Evolutionary conservation across 805 yeast genomes (phyloP), one percentile per base, ranked within the genome.

Genomic region (Lipomyces spencermartinsiae): DNA sequence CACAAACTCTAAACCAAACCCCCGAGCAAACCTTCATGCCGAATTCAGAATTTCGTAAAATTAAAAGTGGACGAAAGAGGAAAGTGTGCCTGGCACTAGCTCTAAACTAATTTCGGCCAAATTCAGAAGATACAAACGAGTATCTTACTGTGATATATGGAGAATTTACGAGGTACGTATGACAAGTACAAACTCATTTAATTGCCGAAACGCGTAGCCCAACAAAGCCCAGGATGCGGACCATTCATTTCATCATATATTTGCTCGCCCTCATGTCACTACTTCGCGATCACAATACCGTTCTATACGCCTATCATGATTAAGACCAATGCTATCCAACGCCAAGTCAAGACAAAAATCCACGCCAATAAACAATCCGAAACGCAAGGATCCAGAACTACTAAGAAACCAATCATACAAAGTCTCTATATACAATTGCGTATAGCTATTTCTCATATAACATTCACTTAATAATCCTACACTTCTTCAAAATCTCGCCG

Each of bases 401-500:
- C 10, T 35, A 37, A 37, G 43, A 37, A 37, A 2, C 43, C 16
- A 37, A 37, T 9, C 43, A 37, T 37, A 37, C 43, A 12, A 37
- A 12, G 6, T 10, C 43, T 37, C 12, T 37, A 37, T 37, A 37
- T 29, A 19, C 37, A 39, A 22, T 22, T 10, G n/a, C 19, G 1
- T 43, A 7, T 12, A 43, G 29, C 35, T 12, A 19, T 34, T 19
- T 33, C 37, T 34, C 62, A 6, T 56, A 37, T 9, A 53, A 16
- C 10, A 9, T 22, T 56, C 34, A 69, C 61, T 69, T 69, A 56
- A 69, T 69, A 33, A 69, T 69, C 63, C 72, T 59, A 53, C 72
- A 67, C 39, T 67, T 69, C 56, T 69, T 69, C 61, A 69, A 43
- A 22, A 59, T 56, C 54, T 69, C 72, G 9, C 72, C 72, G 33